These are phyloP conservation scores for Lobulomyces angularis DNA, from an alignment of 192 early-diverging fungal species.

Conservation along the genomic window DNA sequence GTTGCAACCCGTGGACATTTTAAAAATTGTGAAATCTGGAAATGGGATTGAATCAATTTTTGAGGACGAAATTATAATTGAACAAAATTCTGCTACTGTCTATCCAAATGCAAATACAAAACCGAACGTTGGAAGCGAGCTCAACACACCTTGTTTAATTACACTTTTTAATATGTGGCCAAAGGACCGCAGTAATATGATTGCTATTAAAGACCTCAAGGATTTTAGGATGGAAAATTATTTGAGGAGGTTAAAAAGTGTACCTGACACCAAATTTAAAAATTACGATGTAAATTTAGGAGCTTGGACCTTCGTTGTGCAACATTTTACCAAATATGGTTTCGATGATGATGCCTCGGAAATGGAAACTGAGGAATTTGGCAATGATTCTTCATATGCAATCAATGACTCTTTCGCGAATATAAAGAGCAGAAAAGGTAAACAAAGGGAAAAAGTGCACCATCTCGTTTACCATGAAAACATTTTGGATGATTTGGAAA, in stretches of 20 bases:
- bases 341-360: slow-evolving; percentile 48
- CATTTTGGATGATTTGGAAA: slow-evolving; percentile 26
- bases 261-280: slow-evolving; percentile 69
- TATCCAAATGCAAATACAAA: slow-evolving; percentile 73
- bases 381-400: not conserved
- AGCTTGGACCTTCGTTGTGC: slow-evolving; percentile 83
- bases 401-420: not conserved
- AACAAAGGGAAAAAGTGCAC: slow-evolving; percentile 24
- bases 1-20: slow-evolving; percentile 68
- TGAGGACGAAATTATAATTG: slow-evolving; percentile 67
- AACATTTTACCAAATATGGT: slow-evolving; percentile 72
- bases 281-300: slow-evolving; percentile 60
- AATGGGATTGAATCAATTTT: slow-evolving; percentile 54
- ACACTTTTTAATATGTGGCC: slow-evolving; percentile 73
- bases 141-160: slow-evolving; percentile 79
- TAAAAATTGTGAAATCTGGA: slow-evolving; percentile 29
- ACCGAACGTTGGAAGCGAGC: slow-evolving; percentile 66
- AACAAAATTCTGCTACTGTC: slow-evolving; percentile 53
- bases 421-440: slow-evolving; percentile 14
- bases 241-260: slow-evolving; percentile 50
- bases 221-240: slow-evolving; percentile 60
- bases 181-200: slow-evolving; percentile 60
- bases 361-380: slow-evolving; percentile 9
- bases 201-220: slow-evolving; percentile 47
- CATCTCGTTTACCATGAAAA: slow-evolving; percentile 7